Evolutionary conservation across 1,284 basidiomycete species (phyloP), one percentile per base, ranked within the genome.

Genomic region (Ceratobasidium sp.): DNA sequence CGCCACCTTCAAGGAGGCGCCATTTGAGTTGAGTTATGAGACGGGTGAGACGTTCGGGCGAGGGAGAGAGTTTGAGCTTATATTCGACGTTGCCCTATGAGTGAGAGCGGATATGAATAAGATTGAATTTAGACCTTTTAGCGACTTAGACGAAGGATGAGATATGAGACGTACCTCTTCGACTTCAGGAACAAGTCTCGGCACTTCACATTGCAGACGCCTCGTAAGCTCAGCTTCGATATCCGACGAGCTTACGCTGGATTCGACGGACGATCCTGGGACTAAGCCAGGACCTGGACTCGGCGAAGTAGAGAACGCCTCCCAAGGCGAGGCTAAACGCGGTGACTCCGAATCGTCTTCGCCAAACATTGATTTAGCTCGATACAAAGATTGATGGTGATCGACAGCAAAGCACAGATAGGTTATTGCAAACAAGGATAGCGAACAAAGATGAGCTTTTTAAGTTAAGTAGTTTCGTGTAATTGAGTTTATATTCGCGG

Each of bases 11-110:
- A 68, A 96, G 91, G 3, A 98, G 89, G 3, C 96, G 90, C 96
- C 96, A 98, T 84, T 97, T 96, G 84, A 97, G 91, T 85, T 98
- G 96, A 0, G 96, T 97, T 77, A 96, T 93, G 20, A 98, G 91
- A 54, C 84, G 81, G 75, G 85, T 85, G 78, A 87, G 86, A 13
- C 86, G 83, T 66, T 86, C 85, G 5, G 83, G 81, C 1, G 82
- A 82, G 46, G 85, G 84, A 57, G 84, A 76, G 56, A 96, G 91
- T 83, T 94, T 93, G 28, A 95, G 89, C 84, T 96, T 96, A 87
- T 96, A 96, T 84, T 96, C 94, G 81, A 95, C 89, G 80, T 94
- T 94, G 15, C 93, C 93, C 86, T 93, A 86, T 77, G 6, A 28
- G 12, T 5, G 33, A 73, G 17, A 26, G 26, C 62, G 57, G 50